phyloP scores from a whole-genome alignment of 345 rosid genomes.

The Carallia pectinifolia region DNA sequence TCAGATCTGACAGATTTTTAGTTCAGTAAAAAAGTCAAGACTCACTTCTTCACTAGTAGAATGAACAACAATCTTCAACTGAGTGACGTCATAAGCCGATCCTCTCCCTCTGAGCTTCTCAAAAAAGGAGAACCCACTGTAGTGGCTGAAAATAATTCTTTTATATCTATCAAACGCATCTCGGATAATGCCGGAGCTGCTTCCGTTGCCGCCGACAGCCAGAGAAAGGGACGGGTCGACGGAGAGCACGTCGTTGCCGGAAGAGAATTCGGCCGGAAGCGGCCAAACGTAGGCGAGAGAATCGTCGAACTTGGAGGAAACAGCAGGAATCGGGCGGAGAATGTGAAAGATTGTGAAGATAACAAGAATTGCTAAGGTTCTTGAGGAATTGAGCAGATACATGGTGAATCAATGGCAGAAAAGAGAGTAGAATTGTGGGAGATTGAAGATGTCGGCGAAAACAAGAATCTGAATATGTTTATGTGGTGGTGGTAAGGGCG shows the following conservation, averaged over 20 bases:
- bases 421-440: not conserved
- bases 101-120: conserved; percentile 30
- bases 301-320: not conserved
- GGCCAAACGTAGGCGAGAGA: conserved; percentile 56
- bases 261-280: conserved; percentile 60
- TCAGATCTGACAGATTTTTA: not conserved
- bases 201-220: conserved; percentile 48
- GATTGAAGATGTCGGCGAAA: not conserved
- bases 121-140: conserved; percentile 24
- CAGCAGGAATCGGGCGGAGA: conserved; percentile 6
- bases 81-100: conserved; percentile 54
- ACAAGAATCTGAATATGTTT: not conserved
- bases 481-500: no score
- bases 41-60: conserved; percentile 64
- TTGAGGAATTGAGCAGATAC: no score
- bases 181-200: conserved; percentile 45
- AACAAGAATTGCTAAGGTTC: not conserved
- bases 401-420: not conserved
- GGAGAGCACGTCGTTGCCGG: conserved; percentile 59
- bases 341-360: conserved; percentile 4
- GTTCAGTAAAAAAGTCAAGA: not conserved
- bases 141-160: conserved; percentile 59
- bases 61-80: conserved; percentile 55
- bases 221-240: conserved; percentile 62
- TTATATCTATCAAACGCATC: conserved; percentile 74